A percentile compares a stretch with the other conserved stretches of the same genome.
Evolutionary conservation across 2,329 filamentous ascomycete genomes (phyloP).

Genomic region (Podosphaera leucotricha): DNA sequence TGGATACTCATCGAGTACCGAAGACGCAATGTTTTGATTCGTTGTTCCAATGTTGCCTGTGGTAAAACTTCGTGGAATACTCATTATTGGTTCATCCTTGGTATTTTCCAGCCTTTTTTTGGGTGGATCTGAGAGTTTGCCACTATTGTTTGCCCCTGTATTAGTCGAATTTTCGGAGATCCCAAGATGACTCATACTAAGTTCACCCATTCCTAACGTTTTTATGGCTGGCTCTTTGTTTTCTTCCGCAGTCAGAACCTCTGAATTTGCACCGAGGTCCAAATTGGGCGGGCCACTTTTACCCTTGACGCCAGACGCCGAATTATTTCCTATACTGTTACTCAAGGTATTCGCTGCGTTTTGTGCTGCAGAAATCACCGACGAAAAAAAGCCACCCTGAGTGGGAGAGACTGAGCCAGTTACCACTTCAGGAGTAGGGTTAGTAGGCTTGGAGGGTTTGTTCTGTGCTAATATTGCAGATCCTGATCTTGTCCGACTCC

Average conservation of each 20-base stretch:
- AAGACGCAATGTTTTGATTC: slow-evolving; percentile 6
- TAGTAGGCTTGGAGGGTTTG: slow-evolving; percentile 65
- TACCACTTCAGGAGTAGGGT: slow-evolving; percentile 41
- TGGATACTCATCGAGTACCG: slow-evolving; percentile 10
- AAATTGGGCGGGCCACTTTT: slow-evolving; percentile 16
- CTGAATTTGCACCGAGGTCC: slow-evolving; percentile 8
- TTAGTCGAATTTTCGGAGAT: slow-evolving; percentile 37
- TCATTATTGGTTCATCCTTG: slow-evolving; percentile 7
- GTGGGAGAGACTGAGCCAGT: slow-evolving; percentile 26
- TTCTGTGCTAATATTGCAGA: slow-evolving; percentile 36
- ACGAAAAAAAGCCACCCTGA: slow-evolving; percentile 67
- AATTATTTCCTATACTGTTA: slow-evolving; percentile 47
- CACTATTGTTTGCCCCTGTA: slow-evolving; percentile 28
- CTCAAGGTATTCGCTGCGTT: slow-evolving; percentile 61
- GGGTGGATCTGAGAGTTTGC: slow-evolving; percentile 23
- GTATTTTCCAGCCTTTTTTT: slow-evolving; percentile 10
- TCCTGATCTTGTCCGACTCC: slow-evolving; percentile 34
- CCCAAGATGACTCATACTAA: slow-evolving; percentile 74
- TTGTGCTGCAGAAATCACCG: slow-evolving; percentile 77
- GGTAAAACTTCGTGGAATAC: not conserved
- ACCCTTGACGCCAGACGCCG: slow-evolving; percentile 25
- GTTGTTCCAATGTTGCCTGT: not conserved
- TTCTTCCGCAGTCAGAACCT: slow-evolving; percentile 15
- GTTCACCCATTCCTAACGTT: slow-evolving; percentile 68
- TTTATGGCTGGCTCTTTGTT: slow-evolving; percentile 55